phyloP scores from a whole-genome alignment of 345 rosid species.

The Dipteronia dyeriana region DNA sequence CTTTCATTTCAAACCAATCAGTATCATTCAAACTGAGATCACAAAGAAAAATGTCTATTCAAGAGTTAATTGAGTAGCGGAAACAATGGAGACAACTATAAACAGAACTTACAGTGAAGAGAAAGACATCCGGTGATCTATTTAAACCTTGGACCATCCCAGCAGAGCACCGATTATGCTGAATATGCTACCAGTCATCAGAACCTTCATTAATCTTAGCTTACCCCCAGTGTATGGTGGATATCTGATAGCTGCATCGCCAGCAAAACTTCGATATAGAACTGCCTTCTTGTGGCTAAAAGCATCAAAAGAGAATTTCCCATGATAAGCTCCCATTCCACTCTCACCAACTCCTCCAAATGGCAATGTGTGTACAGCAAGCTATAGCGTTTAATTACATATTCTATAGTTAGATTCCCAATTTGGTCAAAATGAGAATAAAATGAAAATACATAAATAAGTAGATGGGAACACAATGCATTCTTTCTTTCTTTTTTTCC shows the following conservation, averaged over 20 bases:
- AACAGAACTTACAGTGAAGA: neutral
- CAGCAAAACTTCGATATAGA: slow-evolving; percentile 58
- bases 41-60: neutral
- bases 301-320: slow-evolving; percentile 91
- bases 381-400: slow-evolving; percentile 42
- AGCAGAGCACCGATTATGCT: slow-evolving; percentile 56
- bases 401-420: slow-evolving; percentile 6
- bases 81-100: neutral
- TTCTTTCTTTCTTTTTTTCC: neutral
- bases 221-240: slow-evolving; percentile 80
- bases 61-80: neutral
- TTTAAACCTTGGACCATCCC: slow-evolving; percentile 38
- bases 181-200: slow-evolving; percentile 48
- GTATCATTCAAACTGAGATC: neutral
- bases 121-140: neutral
- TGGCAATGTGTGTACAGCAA: slow-evolving; percentile 63
- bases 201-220: slow-evolving; percentile 58
- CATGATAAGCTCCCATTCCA: slow-evolving; percentile 91
- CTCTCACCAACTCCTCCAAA: slow-evolving; percentile 98
- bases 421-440: neutral
- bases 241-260: slow-evolving; percentile 68
- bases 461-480: neutral
- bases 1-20: neutral
- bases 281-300: slow-evolving; percentile 98
- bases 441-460: neutral